Percentiles rank a stretch among this genome's conserved stretches.
These are phyloP conservation scores for Cajanus cajan DNA, from an alignment of 306 rosid species.

Conservation along the genomic window DNA sequence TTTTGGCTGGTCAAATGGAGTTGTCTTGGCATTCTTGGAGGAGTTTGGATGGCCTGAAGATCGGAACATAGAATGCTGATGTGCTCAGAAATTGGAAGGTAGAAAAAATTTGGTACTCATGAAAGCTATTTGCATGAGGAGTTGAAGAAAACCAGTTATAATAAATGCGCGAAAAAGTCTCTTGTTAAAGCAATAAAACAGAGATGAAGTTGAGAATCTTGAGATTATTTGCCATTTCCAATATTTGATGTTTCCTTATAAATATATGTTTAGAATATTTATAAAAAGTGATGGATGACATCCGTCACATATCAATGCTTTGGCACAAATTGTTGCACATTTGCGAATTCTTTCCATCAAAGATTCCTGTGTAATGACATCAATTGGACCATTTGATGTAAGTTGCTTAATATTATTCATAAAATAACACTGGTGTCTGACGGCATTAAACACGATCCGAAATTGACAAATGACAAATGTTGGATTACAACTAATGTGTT, in stretches of 20 bases:
- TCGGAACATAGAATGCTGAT: slow-evolving; percentile 52
- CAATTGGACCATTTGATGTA: background rate
- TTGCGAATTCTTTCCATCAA: background rate
- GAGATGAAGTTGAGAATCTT: background rate
- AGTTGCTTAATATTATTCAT: background rate
- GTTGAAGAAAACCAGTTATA: background rate
- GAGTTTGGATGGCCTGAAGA: slow-evolving; percentile 96
- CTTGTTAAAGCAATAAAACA: slow-evolving; percentile 5
- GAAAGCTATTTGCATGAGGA: background rate
- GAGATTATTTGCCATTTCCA: background rate
- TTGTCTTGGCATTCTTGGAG: slow-evolving; percentile 87
- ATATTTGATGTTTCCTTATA: background rate
- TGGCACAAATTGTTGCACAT: background rate
- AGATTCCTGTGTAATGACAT: background rate
- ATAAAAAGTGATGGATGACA: background rate
- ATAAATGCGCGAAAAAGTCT: background rate
- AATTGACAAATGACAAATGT: background rate
- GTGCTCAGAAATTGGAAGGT: background rate
- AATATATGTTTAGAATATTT: background rate
- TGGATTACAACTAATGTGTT: background rate
- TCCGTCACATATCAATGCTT: background rate
- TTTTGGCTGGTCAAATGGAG: slow-evolving; percentile 96
- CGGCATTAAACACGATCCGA: background rate
- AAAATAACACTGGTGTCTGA: background rate
- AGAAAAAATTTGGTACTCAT: background rate